These are phyloP conservation scores for Neurospora sp. DNA, from an alignment of 495 filamentous ascomycete species.

Conservation along the genomic window DNA sequence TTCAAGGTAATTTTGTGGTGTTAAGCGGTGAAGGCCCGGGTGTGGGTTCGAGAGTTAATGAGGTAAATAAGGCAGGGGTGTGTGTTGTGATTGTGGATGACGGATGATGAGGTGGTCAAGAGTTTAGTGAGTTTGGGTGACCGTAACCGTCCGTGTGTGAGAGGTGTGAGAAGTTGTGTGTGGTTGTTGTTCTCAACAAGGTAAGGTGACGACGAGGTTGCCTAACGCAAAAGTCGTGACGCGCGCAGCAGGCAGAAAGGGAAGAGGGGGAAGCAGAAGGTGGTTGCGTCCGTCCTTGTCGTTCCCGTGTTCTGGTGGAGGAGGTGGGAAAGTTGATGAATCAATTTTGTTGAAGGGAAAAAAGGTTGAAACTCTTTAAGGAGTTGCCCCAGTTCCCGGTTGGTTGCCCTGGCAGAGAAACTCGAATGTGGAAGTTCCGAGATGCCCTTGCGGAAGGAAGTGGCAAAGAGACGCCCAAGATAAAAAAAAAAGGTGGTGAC, in stretches of 20 bases:
- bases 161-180: neutral
- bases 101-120: neutral
- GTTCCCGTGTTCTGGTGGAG: neutral
- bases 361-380: neutral
- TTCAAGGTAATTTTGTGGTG: neutral
- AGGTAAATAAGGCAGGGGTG: neutral
- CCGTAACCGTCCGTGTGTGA: neutral
- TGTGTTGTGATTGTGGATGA: neutral
- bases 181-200: neutral
- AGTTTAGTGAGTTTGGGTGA: neutral
- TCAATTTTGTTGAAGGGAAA: neutral
- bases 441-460: neutral
- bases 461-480: neutral
- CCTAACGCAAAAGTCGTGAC: neutral
- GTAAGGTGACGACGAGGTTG: neutral
- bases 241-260: neutral
- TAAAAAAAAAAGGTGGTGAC: neutral
- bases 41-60: neutral
- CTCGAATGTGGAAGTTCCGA: neutral
- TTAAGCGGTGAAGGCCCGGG: neutral
- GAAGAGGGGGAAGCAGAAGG: neutral
- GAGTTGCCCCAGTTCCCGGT: neutral
- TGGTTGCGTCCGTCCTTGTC: neutral
- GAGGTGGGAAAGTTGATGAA: neutral
- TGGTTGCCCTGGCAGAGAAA: neutral